Conservation (phyloP, 768 basidiomycete genomes). For the Mycena leptocephala region DNA sequence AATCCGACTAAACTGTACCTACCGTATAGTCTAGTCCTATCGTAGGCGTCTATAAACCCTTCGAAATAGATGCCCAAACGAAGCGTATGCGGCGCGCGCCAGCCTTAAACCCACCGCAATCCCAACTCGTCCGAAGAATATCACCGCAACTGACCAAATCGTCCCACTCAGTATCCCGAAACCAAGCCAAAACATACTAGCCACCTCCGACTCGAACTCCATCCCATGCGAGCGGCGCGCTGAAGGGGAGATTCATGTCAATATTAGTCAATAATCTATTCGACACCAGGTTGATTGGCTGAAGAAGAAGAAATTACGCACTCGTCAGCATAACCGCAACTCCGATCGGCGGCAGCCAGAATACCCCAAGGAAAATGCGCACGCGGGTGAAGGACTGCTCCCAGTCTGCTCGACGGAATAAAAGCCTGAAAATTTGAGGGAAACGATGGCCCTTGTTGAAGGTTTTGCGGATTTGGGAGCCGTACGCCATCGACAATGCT, state of each 20-base stretch:
- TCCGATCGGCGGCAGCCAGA: background rate
- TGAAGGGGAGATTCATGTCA: background rate
- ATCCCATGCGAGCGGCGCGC: background rate
- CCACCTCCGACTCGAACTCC: background rate
- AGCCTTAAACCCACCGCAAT: background rate
- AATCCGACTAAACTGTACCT: too few species aligned
- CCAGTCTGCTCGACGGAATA: background rate
- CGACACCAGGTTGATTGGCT: background rate
- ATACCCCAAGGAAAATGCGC: background rate
- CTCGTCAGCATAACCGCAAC: background rate
- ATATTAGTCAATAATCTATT: background rate
- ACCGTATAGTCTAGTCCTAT: too few species aligned
- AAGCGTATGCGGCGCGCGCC: background rate
- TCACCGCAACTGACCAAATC: background rate
- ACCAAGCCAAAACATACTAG: background rate
- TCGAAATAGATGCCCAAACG: too few species aligned
- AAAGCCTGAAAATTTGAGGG: background rate
- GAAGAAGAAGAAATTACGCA: background rate
- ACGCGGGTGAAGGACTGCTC: background rate
- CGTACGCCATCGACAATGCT: background rate
- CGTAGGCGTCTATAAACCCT: too few species aligned
- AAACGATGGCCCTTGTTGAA: background rate
- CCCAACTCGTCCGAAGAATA: background rate
- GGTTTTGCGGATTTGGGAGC: background rate
- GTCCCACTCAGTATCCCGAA: background rate